phyloP scores from a whole-genome alignment of 225 moss, liverwort and hornwort species.

The Polytrichum formosum region DNA sequence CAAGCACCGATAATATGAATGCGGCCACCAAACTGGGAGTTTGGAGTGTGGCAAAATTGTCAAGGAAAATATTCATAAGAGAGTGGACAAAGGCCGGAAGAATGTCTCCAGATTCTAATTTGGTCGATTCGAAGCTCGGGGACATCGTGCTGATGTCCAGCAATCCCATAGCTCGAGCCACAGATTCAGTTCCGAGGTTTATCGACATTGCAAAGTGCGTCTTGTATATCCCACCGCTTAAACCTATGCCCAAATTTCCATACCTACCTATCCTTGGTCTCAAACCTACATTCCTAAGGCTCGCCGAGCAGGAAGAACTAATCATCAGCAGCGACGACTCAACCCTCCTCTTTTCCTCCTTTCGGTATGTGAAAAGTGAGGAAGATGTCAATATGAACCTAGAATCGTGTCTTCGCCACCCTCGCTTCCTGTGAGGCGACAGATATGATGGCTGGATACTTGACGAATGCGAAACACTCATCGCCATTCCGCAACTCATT shows the following conservation, averaged over 20 bases:
- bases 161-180: neutral
- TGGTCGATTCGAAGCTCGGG: conserved; percentile 15
- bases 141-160: neutral
- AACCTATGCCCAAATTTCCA: too few species aligned
- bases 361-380: neutral
- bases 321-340: neutral
- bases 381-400: neutral
- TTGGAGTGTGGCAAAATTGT: conserved; percentile 6
- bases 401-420: neutral
- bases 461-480: neutral
- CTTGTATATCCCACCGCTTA: neutral
- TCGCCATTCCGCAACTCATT: too few species aligned
- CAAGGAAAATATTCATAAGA: conserved; percentile 13
- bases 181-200: too few species aligned
- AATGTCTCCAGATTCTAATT: conserved; percentile 1
- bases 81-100: neutral
- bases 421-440: conserved; percentile 28
- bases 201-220: neutral
- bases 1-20: conserved; percentile 19
- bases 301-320: neutral
- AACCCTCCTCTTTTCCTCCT: neutral
- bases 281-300: neutral
- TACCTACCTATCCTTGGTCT: neutral
- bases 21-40: conserved; percentile 15
- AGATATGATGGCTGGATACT: conserved; percentile 18